A percentile compares a stretch with the other conserved stretches of the same genome.
Conservation (phyloP, 2,329 filamentous ascomycete genomes). For the Rutstroemia sp. region DNA sequence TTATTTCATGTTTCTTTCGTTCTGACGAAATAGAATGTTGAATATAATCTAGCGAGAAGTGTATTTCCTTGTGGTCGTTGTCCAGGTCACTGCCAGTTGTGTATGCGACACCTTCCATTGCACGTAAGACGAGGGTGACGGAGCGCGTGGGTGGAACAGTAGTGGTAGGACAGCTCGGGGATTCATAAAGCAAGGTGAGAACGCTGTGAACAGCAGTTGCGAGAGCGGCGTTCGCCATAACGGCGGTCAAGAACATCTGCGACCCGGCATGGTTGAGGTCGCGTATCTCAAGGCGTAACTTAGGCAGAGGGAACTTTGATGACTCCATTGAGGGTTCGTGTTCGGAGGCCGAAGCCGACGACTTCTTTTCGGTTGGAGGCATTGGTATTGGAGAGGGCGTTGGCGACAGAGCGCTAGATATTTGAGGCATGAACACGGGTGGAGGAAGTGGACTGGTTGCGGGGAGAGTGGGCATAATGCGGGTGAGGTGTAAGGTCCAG, state of each 20-base stretch:
- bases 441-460: conserved; percentile 16
- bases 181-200: conserved; percentile 61
- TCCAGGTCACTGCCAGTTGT: conserved; percentile 76
- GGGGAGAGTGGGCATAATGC: conserved; percentile 15
- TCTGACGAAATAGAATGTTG: conserved; percentile 34
- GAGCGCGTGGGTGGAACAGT: conserved; percentile 61
- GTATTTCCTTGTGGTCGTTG: conserved; percentile 84
- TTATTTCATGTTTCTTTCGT: conserved; percentile 54
- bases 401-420: conserved; percentile 10
- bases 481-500: neutral
- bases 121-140: conserved; percentile 72
- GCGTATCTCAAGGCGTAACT: conserved; percentile 51
- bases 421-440: conserved; percentile 20
- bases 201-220: conserved; percentile 58
- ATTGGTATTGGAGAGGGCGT: conserved; percentile 14
- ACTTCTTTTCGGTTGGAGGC: conserved; percentile 3
- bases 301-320: conserved; percentile 39
- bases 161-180: conserved; percentile 35
- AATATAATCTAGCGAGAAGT: conserved; percentile 76
- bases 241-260: conserved; percentile 56
- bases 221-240: conserved; percentile 57
- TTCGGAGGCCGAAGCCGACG: neutral
- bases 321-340: neutral
- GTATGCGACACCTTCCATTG: conserved; percentile 82
- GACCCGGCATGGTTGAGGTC: conserved; percentile 55